Evolutionary conservation across 2,329 filamentous ascomycete species (phyloP).

Genomic region (Ilyonectria sp.): DNA sequence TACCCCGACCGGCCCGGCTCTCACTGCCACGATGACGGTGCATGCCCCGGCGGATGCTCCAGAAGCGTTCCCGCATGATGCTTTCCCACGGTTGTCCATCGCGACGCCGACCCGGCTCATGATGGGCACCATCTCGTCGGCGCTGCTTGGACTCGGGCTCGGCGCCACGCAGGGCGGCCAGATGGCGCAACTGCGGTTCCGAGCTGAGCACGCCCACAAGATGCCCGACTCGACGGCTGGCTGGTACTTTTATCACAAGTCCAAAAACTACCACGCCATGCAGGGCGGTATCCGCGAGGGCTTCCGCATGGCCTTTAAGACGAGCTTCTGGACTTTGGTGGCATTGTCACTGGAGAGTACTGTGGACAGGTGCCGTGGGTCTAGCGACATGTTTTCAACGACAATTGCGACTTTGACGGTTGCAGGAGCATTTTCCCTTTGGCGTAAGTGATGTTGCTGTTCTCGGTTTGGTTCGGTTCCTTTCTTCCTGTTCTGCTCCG

Average conservation of each 20-base stretch:
- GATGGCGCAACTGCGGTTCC: constrained; percentile 85
- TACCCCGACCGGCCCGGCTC: constrained; percentile 36
- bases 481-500: not conserved
- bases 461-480: constrained; percentile 1
- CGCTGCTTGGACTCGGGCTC: constrained; percentile 77
- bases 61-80: constrained; percentile 47
- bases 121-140: constrained; percentile 74
- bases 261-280: constrained; percentile 92
- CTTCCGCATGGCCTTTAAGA: constrained; percentile 78
- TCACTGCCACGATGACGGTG: constrained; percentile 20
- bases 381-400: constrained; percentile 84
- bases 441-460: constrained; percentile 72
- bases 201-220: constrained; percentile 96
- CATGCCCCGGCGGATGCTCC: constrained; percentile 27
- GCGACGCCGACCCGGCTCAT: constrained; percentile 76
- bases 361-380: constrained; percentile 80
- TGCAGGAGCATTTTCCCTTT: constrained; percentile 88
- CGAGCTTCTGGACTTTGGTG: constrained; percentile 80
- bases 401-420: constrained; percentile 87
- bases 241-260: constrained; percentile 99
- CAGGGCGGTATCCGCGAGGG: constrained; percentile 86
- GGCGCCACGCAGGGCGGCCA: constrained; percentile 82
- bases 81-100: constrained; percentile 70
- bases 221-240: constrained; percentile 86
- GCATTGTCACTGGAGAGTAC: constrained; percentile 90